Evolutionary conservation across 768 basidiomycete genomes (phyloP).

Genomic region (Pluteus cervinus): DNA sequence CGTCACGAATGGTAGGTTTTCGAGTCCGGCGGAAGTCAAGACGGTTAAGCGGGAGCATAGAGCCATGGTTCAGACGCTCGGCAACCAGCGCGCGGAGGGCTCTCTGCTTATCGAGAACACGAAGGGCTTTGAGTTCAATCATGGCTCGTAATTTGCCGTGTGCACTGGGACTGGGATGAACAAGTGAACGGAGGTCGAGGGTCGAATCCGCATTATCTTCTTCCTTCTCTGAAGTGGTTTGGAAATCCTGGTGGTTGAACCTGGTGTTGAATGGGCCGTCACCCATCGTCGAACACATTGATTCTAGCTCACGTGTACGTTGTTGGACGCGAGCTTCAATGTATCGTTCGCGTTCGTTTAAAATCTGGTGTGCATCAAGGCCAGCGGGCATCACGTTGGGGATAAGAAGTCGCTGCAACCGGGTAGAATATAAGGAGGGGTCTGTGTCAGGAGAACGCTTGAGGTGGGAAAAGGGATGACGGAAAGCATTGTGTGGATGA

Average conservation of each 20-base stretch:
- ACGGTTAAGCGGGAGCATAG: conserved; percentile 86
- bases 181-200: conserved; percentile 25
- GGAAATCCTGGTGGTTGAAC: conserved; percentile 31
- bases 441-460: conserved; percentile 58
- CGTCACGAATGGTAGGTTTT: conserved; percentile 84
- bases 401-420: conserved; percentile 74
- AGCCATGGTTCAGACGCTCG: conserved; percentile 81
- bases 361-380: conserved; percentile 85
- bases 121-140: conserved; percentile 89
- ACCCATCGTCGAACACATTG: conserved; percentile 73
- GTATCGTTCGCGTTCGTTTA: conserved; percentile 88
- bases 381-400: conserved; percentile 89
- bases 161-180: conserved; percentile 55
- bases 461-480: conserved; percentile 77
- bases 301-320: conserved; percentile 82
- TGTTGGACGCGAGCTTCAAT: conserved; percentile 87
- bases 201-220: conserved; percentile 20
- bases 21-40: conserved; percentile 83
- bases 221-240: conserved; percentile 24
- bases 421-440: conserved; percentile 60
- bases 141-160: conserved; percentile 84
- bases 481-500: conserved; percentile 90
- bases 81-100: conserved; percentile 79
- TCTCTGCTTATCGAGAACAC: conserved; percentile 89
- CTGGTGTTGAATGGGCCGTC: conserved; percentile 59